These are phyloP conservation scores for Hypoxylon sp. DNA, from an alignment of 2,329 filamentous ascomycete genomes.

Conservation along the genomic window DNA sequence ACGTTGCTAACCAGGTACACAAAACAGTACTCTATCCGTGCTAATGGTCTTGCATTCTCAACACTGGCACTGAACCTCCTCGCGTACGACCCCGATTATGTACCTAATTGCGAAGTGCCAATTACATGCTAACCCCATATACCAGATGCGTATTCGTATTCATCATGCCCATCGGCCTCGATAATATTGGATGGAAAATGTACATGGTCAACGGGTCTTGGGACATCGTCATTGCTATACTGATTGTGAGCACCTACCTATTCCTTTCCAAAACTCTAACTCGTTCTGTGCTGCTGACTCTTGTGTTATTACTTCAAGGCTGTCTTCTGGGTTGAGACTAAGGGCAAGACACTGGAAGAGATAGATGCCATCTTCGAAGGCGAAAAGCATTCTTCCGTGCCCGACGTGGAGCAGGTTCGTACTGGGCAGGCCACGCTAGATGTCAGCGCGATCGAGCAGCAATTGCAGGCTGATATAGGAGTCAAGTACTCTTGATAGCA, in stretches of 20 bases:
- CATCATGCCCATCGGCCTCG: slow-evolving; percentile 58
- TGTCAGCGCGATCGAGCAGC: slow-evolving; percentile 41
- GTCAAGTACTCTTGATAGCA: slow-evolving; percentile 1
- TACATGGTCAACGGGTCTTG: slow-evolving; percentile 62
- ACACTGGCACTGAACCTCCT: slow-evolving; percentile 29
- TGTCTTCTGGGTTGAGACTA: slow-evolving; percentile 55
- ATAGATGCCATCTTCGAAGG: slow-evolving; percentile 55
- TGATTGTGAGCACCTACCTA: slow-evolving; percentile 52
- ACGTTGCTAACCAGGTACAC: slow-evolving; percentile 17
- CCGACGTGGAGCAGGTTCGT: slow-evolving; percentile 47
- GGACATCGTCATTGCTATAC: slow-evolving; percentile 56
- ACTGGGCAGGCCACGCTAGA: slow-evolving; percentile 43
- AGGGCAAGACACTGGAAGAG: slow-evolving; percentile 55
- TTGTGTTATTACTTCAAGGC: slow-evolving; percentile 39
- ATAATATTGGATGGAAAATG: slow-evolving; percentile 60
- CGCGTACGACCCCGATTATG: slow-evolving; percentile 42
- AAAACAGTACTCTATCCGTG: slow-evolving; percentile 61
- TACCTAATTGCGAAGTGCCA: background rate
- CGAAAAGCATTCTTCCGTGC: slow-evolving; percentile 50
- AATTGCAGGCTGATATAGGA: slow-evolving; percentile 26
- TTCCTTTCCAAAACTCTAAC: background rate
- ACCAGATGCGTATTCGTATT: slow-evolving; percentile 55
- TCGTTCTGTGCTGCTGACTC: background rate
- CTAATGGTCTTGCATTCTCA: slow-evolving; percentile 59
- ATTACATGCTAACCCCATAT: slow-evolving; percentile 12